Evolutionary conservation across 371 early-diverging fungal species (phyloP), one percentile per base, ranked within the genome.

Genomic region (Mucor plumbeus): DNA sequence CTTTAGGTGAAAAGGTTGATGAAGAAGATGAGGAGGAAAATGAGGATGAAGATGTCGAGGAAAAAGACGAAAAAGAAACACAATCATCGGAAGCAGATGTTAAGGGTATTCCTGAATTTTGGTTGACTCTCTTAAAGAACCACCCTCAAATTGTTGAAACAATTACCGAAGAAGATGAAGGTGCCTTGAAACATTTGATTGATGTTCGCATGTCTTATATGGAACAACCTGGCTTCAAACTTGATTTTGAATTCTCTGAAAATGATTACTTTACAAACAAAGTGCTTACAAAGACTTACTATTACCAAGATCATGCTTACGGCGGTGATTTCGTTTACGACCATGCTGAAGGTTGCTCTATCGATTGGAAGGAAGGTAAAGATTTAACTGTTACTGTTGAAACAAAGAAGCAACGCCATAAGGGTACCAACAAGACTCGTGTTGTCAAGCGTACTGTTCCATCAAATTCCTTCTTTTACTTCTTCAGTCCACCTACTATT

Each of bases 341-440:
- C 74, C 91, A 88, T 74, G 95, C 97, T 41, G 93, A 94, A 78
- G 98, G 95, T 56, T 87, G 88, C 65, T 78, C 84, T 50, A 95
- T 99, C 72, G 77, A 92, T 59, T 99, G 99, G 99, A 97, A 96
- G 81, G 95, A 94, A 67, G 97, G 93, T 72, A 93, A 95, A 86
- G 92, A 98, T 78, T 85, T 98, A 66, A 90, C 94, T 56, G 88
- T 94, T 55, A 95, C 88, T 6, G 85, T 95, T 61, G 97, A 97
- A 81, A 90, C 94, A 74, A 96, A 94, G 89, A 99, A 96, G 85
- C 98, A 99, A 87, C 94, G 98, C 70, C 95, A 97, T 86, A 97
- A 97, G 91, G 87, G 91, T 78, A 95, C 97, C 78, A 98, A 97
- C 90, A 95, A 96, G 89, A 95, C 97, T 35, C 95, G 99, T 65